Evolutionary conservation across 2,329 filamentous ascomycete species (phyloP).

Genomic region (Plectosphaerella sp.): DNA sequence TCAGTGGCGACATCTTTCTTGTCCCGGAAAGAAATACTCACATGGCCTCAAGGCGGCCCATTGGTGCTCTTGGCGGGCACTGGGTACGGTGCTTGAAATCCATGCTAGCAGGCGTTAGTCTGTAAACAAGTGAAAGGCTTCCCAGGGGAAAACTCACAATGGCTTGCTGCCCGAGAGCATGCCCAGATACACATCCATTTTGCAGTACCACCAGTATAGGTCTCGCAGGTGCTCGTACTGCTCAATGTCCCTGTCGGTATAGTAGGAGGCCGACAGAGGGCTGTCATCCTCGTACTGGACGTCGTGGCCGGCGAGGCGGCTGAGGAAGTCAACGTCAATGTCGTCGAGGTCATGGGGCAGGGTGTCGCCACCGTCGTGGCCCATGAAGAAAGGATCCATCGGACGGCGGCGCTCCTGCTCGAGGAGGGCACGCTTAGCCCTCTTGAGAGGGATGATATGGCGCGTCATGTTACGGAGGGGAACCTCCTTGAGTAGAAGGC

Average conservation of each 20-base stretch:
- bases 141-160: conserved; percentile 58
- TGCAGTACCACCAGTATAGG: conserved; percentile 92
- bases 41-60: conserved; percentile 72
- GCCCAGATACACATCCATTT: conserved; percentile 90
- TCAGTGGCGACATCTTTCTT: conserved; percentile 16
- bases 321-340: conserved; percentile 37
- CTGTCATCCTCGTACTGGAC: conserved; percentile 19
- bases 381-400: conserved; percentile 17
- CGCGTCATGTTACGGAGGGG: conserved; percentile 71
- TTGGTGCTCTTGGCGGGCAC: conserved; percentile 77
- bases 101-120: conserved; percentile 50
- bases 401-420: conserved; percentile 28
- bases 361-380: conserved; percentile 14
- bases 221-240: conserved; percentile 79
- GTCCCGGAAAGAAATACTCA: conserved; percentile 30
- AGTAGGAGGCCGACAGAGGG: conserved; percentile 19
- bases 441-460: conserved; percentile 62
- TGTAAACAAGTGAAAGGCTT: background rate
- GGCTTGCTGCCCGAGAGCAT: conserved; percentile 80
- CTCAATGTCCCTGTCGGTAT: conserved; percentile 63
- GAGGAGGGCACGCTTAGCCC: conserved; percentile 28
- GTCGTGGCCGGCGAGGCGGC: conserved; percentile 32
- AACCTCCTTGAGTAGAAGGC: conserved; percentile 77
- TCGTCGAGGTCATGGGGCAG: conserved; percentile 26
- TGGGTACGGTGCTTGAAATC: conserved; percentile 79